Conservation (phyloP, 331 rosid genomes). For the Malus hybrid region DNA sequence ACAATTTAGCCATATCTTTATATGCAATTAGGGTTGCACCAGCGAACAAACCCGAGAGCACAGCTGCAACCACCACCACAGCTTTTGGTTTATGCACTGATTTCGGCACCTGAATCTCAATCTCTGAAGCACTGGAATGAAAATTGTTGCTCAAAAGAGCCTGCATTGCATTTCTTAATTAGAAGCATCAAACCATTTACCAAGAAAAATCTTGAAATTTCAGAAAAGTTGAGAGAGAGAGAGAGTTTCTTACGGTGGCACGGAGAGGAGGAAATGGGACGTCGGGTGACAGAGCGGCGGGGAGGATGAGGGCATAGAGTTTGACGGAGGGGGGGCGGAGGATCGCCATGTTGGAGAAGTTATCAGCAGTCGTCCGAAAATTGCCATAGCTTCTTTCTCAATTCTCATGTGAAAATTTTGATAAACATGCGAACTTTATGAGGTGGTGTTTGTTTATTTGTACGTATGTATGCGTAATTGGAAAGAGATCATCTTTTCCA, state of each 20-base stretch:
- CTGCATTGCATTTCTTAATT: conserved; percentile 13
- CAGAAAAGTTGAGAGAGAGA: background rate
- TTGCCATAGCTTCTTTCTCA: conserved; percentile 24
- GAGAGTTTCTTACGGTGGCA: conserved; percentile 27
- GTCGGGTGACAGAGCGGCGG: conserved; percentile 3
- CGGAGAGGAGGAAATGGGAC: conserved; percentile 10
- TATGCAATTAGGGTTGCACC: background rate
- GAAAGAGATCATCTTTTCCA: too few relatives aligned
- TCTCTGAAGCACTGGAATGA: conserved; percentile 19
- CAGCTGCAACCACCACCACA: conserved; percentile 29
- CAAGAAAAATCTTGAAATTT: background rate
- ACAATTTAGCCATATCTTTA: too few relatives aligned
- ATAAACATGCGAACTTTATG: background rate
- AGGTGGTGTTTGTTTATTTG: background rate
- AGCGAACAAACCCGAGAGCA: conserved; percentile 45
- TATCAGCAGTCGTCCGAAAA: conserved; percentile 30
- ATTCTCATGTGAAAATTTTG: background rate
- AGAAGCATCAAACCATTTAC: background rate
- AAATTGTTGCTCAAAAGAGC: conserved; percentile 2
- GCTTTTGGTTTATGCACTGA: background rate
- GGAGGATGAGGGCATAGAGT: conserved; percentile 35
- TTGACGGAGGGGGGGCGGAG: conserved; percentile 16
- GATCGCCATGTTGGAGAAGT: conserved; percentile 22
- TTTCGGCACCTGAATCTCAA: conserved; percentile 18
- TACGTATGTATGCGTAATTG: background rate